Percentiles rank a stretch among this genome's conserved stretches.
Evolutionary conservation across 164 flowering plant species (phyloP).

Genomic region (Taxillus chinensis): DNA sequence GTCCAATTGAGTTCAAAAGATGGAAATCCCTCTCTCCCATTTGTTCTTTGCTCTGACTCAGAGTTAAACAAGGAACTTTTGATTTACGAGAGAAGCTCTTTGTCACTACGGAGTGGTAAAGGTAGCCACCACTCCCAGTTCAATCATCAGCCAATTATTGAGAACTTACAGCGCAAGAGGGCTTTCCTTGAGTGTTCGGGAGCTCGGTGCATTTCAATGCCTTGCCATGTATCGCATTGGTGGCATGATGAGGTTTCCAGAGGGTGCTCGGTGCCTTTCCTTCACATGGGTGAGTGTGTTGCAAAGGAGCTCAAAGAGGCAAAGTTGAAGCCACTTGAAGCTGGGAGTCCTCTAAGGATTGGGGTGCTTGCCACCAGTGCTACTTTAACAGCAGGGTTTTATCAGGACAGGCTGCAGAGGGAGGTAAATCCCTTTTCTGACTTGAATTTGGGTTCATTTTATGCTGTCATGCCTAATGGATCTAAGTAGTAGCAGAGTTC

Average conservation of each 20-base stretch:
- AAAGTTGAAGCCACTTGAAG: constrained; percentile 3
- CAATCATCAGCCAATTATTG: not conserved
- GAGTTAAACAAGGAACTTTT: not conserved
- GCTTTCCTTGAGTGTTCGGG: not conserved
- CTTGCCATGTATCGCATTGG: not conserved
- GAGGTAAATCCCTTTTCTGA: not conserved
- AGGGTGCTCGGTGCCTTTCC: not conserved
- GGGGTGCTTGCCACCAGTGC: not conserved
- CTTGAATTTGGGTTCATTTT: not conserved
- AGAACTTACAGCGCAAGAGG: not conserved
- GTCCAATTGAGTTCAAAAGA: not conserved
- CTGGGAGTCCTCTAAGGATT: not conserved
- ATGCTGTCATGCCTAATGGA: not conserved
- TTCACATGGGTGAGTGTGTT: constrained; percentile 1
- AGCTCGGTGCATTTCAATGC: not conserved
- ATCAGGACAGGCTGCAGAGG: not conserved
- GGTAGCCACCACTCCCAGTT: not conserved
- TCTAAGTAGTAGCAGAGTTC: not conserved
- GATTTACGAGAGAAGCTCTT: not conserved
- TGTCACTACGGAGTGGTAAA: not conserved
- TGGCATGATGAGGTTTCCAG: not conserved
- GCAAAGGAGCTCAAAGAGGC: not conserved
- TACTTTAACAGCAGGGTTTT: not conserved
- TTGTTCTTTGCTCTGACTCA: not conserved
- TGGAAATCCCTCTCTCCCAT: not conserved